Conservation (phyloP, 768 basidiomycete genomes). For the Pulveroboletus frians region DNA sequence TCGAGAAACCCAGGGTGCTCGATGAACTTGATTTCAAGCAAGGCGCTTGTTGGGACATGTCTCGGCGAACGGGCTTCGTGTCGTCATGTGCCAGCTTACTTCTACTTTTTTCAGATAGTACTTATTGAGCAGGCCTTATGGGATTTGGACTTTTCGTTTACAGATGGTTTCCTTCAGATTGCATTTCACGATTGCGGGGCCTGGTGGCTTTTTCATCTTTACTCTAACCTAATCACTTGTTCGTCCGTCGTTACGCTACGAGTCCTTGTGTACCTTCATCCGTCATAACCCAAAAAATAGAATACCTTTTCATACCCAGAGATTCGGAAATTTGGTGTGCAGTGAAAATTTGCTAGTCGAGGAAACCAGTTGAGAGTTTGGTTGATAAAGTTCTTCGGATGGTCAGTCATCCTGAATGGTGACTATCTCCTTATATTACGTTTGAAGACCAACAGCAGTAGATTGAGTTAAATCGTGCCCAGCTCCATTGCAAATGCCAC, state of each 20-base stretch:
- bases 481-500: slow-evolving; percentile 77
- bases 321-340: too few relatives aligned
- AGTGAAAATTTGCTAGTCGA: too few relatives aligned
- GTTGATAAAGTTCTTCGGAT: neutral
- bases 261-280: neutral
- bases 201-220: neutral
- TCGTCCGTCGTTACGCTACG: neutral
- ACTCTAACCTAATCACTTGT: neutral
- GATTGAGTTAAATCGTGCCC: slow-evolving; percentile 35
- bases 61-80: neutral
- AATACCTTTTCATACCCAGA: too few relatives aligned
- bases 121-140: neutral
- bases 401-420: neutral
- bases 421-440: neutral
- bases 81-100: neutral
- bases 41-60: neutral
- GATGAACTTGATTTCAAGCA: neutral
- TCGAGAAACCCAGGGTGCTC: neutral
- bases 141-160: slow-evolving; percentile 2
- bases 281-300: neutral
- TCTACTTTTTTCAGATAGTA: neutral
- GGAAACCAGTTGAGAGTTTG: neutral
- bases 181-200: neutral
- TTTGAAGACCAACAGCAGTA: neutral
- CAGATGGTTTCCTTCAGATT: neutral